Evolutionary conservation across 164 flowering plant genomes (phyloP).

Genomic region (Platanus orientalis): DNA sequence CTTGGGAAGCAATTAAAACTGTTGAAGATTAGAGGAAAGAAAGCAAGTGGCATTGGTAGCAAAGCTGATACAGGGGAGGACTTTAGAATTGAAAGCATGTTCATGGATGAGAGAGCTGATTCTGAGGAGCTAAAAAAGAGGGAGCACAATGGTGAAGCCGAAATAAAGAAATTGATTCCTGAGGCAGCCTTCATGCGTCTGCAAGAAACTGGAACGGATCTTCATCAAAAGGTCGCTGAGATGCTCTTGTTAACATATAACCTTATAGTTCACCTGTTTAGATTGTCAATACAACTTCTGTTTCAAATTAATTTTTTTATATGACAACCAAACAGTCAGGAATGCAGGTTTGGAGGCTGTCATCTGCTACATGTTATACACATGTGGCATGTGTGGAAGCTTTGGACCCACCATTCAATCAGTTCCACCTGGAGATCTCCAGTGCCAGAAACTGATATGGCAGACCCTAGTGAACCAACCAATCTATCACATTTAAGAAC

Average conservation of each 20-base stretch:
- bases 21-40: constrained; percentile 69
- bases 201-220: constrained; percentile 70
- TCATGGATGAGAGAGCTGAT: constrained; percentile 15
- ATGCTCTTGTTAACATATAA: neutral
- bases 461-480: no score
- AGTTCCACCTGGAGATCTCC: no score
- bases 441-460: no score
- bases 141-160: constrained; percentile 28
- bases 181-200: constrained; percentile 68
- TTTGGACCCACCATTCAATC: no score
- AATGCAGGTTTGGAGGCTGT: no score
- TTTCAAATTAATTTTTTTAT: no score
- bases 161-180: constrained; percentile 45
- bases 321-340: no score
- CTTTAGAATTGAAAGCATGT: constrained; percentile 8
- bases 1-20: constrained; percentile 78
- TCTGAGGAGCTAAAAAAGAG: constrained; percentile 23
- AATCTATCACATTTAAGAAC: no score
- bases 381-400: no score
- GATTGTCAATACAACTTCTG: no score
- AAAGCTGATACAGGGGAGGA: constrained; percentile 22
- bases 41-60: constrained; percentile 17
- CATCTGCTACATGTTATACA: no score
- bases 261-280: constrained; percentile 2
- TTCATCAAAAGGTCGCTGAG: constrained; percentile 67